Base-by-base conservation (phyloP, 768 basidiomycete species). In the Butyriboletus loyo region DNA sequence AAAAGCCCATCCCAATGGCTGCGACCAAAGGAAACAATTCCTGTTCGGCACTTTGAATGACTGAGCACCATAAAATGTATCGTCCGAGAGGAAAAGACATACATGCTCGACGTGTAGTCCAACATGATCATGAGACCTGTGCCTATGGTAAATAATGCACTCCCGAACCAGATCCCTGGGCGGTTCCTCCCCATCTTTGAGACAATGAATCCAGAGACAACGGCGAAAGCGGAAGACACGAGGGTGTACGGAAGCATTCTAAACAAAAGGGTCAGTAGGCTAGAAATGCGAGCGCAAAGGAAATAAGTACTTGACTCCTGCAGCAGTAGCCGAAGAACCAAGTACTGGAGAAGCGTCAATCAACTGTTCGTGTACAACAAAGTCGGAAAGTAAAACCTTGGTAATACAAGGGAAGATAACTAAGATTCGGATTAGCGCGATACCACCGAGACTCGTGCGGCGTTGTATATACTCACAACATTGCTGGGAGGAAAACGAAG, bases 191-290 rank as follows among this genome's bases (percentile, higher is more conserved):
- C 82, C 4, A 77, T 81, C 39, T 75, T 75, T 6, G 85, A 74
- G 32, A 85, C 77, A 19, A 85, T 7, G 15, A 85, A 64, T 22
- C 89, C 90, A 19, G 80, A 74, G 0, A 78, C 3, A 3, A 80
- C 77, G 25, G 85, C 83, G 14, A 79, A 64, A 3, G 76, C 7
- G 4, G 88, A 73, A 40, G 73, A 68, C 1, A 81, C 84, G 5
- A 88, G 73, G 3, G 86, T 88, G 65, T 73, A 92, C 0, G 89
- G 80, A 9, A 92, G 69, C 83, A 88, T 87, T 64, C 86, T 87
- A 50, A 11, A 52, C 3, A 40, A 8, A 30, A 3, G 0, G 3
- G 15, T 63, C 5, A 58, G 55, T 7, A 19, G 13, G 17, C 7
- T 2, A 4, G 10, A 22, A 24, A 19, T 19, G 1, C 11, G 5